Percentiles rank a stretch among this genome's conserved stretches.
Conservation (phyloP, 2,329 filamentous ascomycete genomes). For the Fusarium sp. region DNA sequence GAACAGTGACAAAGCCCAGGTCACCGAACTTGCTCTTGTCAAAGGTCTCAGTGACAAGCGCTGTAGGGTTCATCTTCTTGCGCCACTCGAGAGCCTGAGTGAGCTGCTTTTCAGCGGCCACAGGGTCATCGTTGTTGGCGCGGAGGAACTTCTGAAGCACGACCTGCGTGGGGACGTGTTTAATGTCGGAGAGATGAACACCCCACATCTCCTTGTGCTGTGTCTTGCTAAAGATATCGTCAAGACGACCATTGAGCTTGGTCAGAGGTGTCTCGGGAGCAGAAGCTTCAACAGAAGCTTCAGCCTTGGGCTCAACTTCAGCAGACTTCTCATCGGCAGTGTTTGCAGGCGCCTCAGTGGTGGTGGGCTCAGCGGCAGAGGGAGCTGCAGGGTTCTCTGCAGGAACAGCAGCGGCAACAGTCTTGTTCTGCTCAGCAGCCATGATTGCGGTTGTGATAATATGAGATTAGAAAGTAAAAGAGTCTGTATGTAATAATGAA, state of each 20-base stretch:
- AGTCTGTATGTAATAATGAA: background rate
- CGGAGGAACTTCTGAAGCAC: conserved; percentile 94
- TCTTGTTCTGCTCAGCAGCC: conserved; percentile 47
- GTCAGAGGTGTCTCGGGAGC: conserved; percentile 56
- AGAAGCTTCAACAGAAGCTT: conserved; percentile 10
- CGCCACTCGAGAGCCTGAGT: conserved; percentile 85
- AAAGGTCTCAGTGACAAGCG: conserved; percentile 72
- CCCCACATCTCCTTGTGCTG: conserved; percentile 88
- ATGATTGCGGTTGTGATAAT: conserved; percentile 33
- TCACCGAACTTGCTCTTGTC: conserved; percentile 77
- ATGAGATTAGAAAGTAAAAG: background rate
- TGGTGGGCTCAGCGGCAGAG: background rate
- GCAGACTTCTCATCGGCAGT: conserved; percentile 1
- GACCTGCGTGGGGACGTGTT: conserved; percentile 80
- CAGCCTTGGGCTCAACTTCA: conserved; percentile 1
- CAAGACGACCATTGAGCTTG: conserved; percentile 68
- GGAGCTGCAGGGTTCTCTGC: conserved; percentile 22
- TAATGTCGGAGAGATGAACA: conserved; percentile 69
- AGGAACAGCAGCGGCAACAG: conserved; percentile 15
- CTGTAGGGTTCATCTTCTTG: conserved; percentile 76
- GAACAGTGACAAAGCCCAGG: conserved; percentile 83
- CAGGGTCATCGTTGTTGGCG: conserved; percentile 82
- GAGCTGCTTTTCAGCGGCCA: conserved; percentile 81
- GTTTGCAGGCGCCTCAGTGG: background rate
- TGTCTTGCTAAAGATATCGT: conserved; percentile 65